Base-by-base conservation (phyloP, 352 stramenopile genomes). In the Phytopythium boreale region DNA sequence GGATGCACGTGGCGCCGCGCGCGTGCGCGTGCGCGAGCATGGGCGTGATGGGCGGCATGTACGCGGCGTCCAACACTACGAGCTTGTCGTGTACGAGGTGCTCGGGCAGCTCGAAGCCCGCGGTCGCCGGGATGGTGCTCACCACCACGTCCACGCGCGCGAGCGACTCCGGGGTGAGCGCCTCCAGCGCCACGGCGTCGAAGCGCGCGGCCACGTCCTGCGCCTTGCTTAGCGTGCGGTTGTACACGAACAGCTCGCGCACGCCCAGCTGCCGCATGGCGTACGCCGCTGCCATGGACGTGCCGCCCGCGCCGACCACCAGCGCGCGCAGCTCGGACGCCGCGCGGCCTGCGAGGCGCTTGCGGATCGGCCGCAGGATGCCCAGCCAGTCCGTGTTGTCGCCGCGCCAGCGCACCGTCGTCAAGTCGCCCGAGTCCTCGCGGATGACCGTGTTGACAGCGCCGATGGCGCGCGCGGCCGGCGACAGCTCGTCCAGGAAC, bases 321-420 rank as follows among this genome's bases (percentile, higher is more conserved):
- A 88, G 87, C 68, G 81, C 84, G 1, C 68, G 83, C 37, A 89
- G 59, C 6, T 49, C 61, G 20, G 64, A 59, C n/a, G 66, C 71
- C 17, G 34, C 20, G 7, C 60, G 19, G 29, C 29, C 53, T 24
- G 50, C 61, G 26, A 93, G 66, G 4, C 84, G 86, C 67, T 80
- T 79, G 65, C 84, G 74, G 59, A 99, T 87, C 26, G 97, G 95
- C 51, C 96, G 93, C 62, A 92, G 84, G 60, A 99, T 99, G 49
- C 97, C 97, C 43, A 97, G 84, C 97, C 97, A 99, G 82, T 99
- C 97, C 12, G 97, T 99, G 80, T 99, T 99, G 73, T 99, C 95
- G 2, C 97, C 97, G 65, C 75, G 82, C 82, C 77, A 87, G 64
- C 76, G 74, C 58, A 76, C 53, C 26, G 61, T 56, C n/a, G 20